phyloP scores from a whole-genome alignment of 257 asterid species.

The Plantago elongata region DNA sequence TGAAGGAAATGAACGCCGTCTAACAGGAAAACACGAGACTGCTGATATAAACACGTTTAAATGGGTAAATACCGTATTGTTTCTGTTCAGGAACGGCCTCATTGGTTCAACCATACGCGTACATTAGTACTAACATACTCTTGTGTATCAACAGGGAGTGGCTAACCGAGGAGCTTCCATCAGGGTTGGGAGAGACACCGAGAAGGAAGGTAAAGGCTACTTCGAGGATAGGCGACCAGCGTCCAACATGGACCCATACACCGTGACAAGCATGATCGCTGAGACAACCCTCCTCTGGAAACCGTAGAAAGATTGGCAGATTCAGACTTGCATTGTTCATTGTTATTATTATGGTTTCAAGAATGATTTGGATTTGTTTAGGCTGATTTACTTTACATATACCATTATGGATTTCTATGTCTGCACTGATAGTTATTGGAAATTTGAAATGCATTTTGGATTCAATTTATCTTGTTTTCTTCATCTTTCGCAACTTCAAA shows the following conservation, averaged over 20 bases:
- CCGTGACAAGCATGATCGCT: constrained; percentile 71
- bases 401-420: constrained; percentile 3
- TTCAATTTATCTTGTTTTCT: not conserved
- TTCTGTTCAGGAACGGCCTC: not conserved
- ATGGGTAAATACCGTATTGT: constrained; percentile 33
- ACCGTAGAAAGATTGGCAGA: constrained; percentile 24
- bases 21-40: constrained; percentile 50
- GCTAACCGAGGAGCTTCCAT: constrained; percentile 84
- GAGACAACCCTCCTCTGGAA: constrained; percentile 63
- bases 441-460: not conserved
- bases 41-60: constrained; percentile 45
- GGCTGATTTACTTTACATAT: constrained; percentile 7
- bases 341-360: constrained; percentile 1
- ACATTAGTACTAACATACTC: not conserved
- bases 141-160: constrained; percentile 41
- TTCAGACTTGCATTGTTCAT: not conserved
- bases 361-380: constrained; percentile 12
- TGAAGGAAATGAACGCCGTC: constrained; percentile 53
- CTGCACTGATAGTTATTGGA: constrained; percentile 6
- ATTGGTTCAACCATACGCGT: not conserved
- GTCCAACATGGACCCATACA: constrained; percentile 70
- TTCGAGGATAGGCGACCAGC: constrained; percentile 82
- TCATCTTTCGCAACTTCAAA: too few relatives aligned
- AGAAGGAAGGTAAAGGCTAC: constrained; percentile 67
- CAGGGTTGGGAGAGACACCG: constrained; percentile 78